Base-by-base conservation (phyloP, 768 basidiomycete species). In the Termitomyces heimii region DNA sequence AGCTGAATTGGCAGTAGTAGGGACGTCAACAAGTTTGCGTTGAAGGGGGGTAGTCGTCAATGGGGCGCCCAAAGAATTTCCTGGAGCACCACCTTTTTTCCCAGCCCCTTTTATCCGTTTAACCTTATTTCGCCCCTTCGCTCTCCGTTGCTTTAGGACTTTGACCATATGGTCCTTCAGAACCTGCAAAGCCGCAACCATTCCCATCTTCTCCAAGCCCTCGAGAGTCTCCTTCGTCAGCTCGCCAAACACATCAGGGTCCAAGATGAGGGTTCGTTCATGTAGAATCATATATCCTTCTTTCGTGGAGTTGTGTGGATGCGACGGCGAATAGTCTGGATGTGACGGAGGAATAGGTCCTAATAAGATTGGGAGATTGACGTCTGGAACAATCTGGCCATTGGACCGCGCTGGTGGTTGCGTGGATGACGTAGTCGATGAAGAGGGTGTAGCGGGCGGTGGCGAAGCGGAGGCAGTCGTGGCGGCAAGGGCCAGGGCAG, bases 131-230 rank as follows among this genome's bases (percentile, higher is more conserved):
- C 69, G 64, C 60, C 57, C 69, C 64, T 78, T 78, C 51, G 80
- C 78, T 62, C 78, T 67, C 61, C 76, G 81, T 68, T 93, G 89
- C 71, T 94, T 95, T 66, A 94, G 72, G 59, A 86, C 89, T 54
- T 88, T 82, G 43, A 93, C 89, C 68, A 95, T 91, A 64, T 94
- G 89, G 2, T 82, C 84, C 60, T 93, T 92, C 55, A 96, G 74
- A 22, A 92, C 85, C 62, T 83, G 82, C 52, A 96, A 72, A 6
- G 94, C 92, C 62, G 88, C 85, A 67, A 87, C 82, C 0, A 92
- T 89, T 2, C 92, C 92, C 69, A 94, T 82, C 53, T 80, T 79
- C 70, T 94, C 89, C 28, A 95, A 73, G 45, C 88, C 86, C 56
- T 78, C 80, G 44, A 96, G 73, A 69, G 88, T 88, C 59, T 87